Evolutionary conservation across 352 stramenopile genomes (phyloP).

Genomic region (Pythium catenulatum): DNA sequence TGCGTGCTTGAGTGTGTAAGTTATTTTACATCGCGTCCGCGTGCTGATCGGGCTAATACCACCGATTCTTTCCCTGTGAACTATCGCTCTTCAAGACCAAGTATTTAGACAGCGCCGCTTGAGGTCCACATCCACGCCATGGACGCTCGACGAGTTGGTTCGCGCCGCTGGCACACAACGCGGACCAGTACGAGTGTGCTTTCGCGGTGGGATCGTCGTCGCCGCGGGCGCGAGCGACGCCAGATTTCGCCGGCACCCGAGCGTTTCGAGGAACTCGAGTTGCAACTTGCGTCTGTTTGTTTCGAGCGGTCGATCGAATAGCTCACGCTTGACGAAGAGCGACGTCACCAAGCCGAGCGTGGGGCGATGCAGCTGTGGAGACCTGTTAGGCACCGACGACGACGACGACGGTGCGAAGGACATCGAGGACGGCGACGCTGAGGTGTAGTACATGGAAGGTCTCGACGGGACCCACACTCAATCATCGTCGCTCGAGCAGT

Average conservation of each 20-base stretch:
- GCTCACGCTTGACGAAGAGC: constrained; percentile 56
- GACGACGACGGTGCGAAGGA: too few relatives aligned
- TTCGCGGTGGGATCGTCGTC: constrained; percentile 80
- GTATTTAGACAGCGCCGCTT: constrained; percentile 81
- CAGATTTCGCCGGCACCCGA: constrained; percentile 72
- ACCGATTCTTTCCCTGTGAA: too few relatives aligned
- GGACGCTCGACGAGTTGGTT: constrained; percentile 62
- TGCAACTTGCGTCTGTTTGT: constrained; percentile 83
- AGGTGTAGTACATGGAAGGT: too few relatives aligned
- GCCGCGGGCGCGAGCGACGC: constrained; percentile 65
- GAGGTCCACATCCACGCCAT: constrained; percentile 76
- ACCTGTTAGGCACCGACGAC: constrained; percentile 83
- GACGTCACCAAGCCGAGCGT: constrained; percentile 18
- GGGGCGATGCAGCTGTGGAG: constrained; percentile 58
- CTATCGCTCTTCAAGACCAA: constrained; percentile 77
- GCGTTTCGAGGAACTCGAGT: constrained; percentile 65
- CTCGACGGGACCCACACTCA: too few relatives aligned
- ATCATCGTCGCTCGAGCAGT: too few relatives aligned
- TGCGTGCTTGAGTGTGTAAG: too few relatives aligned
- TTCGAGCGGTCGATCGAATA: constrained; percentile 59
- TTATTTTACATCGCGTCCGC: too few relatives aligned
- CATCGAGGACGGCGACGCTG: too few relatives aligned
- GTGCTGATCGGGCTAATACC: too few relatives aligned
- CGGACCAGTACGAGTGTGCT: constrained; percentile 79
- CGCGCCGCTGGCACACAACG: constrained; percentile 65